Conservation (phyloP, 2,329 filamentous ascomycete species). For the Fusarium foetens region DNA sequence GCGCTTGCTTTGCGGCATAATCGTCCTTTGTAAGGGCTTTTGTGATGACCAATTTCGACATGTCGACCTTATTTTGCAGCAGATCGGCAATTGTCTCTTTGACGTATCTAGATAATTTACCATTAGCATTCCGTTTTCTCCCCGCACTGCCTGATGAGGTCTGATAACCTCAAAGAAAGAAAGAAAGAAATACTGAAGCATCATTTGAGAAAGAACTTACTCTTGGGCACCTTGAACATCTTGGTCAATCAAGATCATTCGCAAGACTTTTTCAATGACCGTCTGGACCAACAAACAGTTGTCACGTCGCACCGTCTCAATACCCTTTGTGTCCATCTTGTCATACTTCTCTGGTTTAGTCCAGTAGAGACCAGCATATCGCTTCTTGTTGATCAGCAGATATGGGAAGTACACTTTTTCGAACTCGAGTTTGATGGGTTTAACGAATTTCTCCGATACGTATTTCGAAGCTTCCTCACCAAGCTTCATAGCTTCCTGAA, state of each 20-base stretch:
- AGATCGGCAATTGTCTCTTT: constrained; percentile 96
- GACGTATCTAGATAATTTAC: constrained; percentile 76
- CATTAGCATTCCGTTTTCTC: constrained; percentile 46
- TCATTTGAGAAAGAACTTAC: constrained; percentile 64
- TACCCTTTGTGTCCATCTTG: constrained; percentile 99
- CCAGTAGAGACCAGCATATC: constrained; percentile 98
- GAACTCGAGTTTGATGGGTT: constrained; percentile 98
- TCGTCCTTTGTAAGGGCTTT: constrained; percentile 93
- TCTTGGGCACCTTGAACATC: constrained; percentile 92
- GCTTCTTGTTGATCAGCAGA: constrained; percentile 99
- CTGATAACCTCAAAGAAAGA: constrained; percentile 6
- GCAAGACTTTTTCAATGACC: constrained; percentile 94
- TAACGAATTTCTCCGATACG: constrained; percentile 92
- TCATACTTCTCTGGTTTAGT: constrained; percentile 94
- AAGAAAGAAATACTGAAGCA: constrained; percentile 3
- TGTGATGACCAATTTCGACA: constrained; percentile 99
- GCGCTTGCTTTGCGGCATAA: constrained; percentile 92
- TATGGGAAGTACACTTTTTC: constrained; percentile 99
- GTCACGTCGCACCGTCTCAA: constrained; percentile 96
- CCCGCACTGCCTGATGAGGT: constrained; percentile 6
- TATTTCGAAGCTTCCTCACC: constrained; percentile 91
- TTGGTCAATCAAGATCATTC: constrained; percentile 94
- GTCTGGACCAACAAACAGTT: constrained; percentile 96
- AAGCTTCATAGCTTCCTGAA: constrained; percentile 90
- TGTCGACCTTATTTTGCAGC: constrained; percentile 96